These are phyloP conservation scores for Zea mays DNA, from an alignment of 176 grass and related monocot genomes.

Conservation along the genomic window DNA sequence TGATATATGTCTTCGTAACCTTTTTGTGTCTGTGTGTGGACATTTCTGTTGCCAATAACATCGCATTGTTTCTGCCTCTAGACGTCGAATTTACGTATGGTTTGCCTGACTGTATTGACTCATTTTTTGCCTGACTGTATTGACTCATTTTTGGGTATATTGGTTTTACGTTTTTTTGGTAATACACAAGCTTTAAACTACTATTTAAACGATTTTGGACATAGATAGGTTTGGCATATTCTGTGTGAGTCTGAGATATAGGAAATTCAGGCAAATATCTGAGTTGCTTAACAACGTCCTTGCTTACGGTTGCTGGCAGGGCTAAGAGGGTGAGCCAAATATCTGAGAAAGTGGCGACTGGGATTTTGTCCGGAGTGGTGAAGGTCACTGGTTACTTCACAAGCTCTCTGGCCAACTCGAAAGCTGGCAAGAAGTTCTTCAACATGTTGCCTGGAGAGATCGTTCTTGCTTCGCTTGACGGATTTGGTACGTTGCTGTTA, in stretches of 20 bases:
- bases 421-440: slow-evolving; percentile 77
- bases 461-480: slow-evolving; percentile 87
- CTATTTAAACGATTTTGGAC: background rate
- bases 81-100: background rate
- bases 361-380: slow-evolving; percentile 69
- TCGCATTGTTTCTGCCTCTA: background rate
- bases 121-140: background rate
- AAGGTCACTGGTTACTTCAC: slow-evolving; percentile 73
- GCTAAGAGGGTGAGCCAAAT: slow-evolving; percentile 75
- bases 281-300: background rate
- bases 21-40: background rate
- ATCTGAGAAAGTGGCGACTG: slow-evolving; percentile 79
- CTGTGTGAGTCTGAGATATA: background rate
- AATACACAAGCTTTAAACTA: background rate
- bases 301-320: slow-evolving; percentile 43
- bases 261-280: background rate
- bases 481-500: slow-evolving; percentile 61
- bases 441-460: slow-evolving; percentile 67
- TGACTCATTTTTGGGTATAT: background rate
- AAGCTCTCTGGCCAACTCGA: slow-evolving; percentile 69
- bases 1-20: background rate
- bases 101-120: background rate
- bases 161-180: background rate
- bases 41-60: background rate
- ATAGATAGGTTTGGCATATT: background rate